These are phyloP conservation scores for Nannochloris sp. DNA, from an alignment of 139 green algal species.

Conservation along the genomic window DNA sequence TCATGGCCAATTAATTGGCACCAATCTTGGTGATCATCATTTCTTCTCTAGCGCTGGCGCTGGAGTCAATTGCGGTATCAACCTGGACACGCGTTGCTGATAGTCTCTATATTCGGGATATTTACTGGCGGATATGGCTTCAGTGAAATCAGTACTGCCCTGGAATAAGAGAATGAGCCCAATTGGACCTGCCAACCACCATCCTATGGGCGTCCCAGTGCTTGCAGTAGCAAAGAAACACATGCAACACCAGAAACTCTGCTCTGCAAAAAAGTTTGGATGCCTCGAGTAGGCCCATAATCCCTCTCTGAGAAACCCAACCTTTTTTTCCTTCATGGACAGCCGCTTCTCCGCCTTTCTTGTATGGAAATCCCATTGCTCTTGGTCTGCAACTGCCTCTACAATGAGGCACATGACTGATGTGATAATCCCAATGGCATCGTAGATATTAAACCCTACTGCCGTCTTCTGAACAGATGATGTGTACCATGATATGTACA, in stretches of 20 bases:
- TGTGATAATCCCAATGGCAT: conserved; percentile 8
- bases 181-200: conserved; percentile 9
- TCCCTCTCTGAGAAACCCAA: conserved; percentile 19
- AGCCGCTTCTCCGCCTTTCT: conserved; percentile 1
- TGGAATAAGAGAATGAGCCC: conserved; percentile 15
- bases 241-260: conserved; percentile 22
- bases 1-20: too few relatives aligned
- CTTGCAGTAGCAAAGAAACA: conserved; percentile 23
- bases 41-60: too few relatives aligned
- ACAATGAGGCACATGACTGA: conserved; percentile 14
- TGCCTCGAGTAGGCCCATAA: conserved; percentile 22
- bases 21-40: too few relatives aligned
- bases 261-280: conserved; percentile 28
- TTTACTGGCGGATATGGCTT: conserved; percentile 19
- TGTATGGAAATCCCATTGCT: conserved; percentile 31
- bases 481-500: conserved; percentile 17
- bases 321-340: not conserved
- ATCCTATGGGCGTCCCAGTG: conserved; percentile 21
- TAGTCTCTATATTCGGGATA: conserved; percentile 27
- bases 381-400: conserved; percentile 23
- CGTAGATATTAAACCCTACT: conserved; percentile 9
- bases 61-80: conserved; percentile 15
- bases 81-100: conserved; percentile 13
- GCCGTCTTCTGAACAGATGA: not conserved
- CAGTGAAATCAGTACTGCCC: conserved; percentile 22